Evolutionary conservation across 305 asterid genomes (phyloP).

Genomic region (Ruellia speciosa): DNA sequence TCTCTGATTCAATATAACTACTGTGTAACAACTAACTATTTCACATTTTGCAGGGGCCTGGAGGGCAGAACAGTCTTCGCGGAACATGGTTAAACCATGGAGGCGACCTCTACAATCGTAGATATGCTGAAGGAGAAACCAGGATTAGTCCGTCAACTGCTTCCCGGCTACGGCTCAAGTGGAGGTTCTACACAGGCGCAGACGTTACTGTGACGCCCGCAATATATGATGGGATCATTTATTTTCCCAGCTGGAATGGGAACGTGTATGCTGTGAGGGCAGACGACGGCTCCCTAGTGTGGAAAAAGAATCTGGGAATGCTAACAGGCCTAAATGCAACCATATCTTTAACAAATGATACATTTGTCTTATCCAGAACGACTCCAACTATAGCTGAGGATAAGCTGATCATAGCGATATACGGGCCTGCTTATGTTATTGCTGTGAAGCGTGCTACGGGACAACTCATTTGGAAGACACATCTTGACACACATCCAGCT

Average conservation of each 20-base stretch:
- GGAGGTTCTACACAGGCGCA: conserved; percentile 38
- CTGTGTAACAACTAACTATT: too few species aligned
- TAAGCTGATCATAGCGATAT: conserved; percentile 29
- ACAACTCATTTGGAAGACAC: conserved; percentile 36
- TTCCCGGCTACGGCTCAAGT: conserved; percentile 28
- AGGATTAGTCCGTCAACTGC: conserved; percentile 39
- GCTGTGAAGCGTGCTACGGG: conserved; percentile 36
- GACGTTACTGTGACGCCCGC: conserved; percentile 39
- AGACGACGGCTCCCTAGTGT: conserved; percentile 30
- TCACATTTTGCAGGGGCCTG: too few species aligned
- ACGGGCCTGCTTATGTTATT: conserved; percentile 40
- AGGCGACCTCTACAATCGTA: conserved; percentile 39
- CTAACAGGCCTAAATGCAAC: conserved; percentile 30
- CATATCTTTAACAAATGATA: conserved; percentile 14
- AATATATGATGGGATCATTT: conserved; percentile 23
- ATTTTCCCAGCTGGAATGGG: conserved; percentile 48
- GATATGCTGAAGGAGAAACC: conserved; percentile 34
- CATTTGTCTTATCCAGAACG: conserved; percentile 25
- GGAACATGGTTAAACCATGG: conserved; percentile 47
- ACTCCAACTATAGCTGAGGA: conserved; percentile 43
- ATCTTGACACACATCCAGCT: conserved; percentile 35
- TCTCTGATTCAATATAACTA: too few species aligned
- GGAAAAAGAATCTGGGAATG: conserved; percentile 30
- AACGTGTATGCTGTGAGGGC: conserved; percentile 35
- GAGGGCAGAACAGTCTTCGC: background rate